Evolutionary conservation across 1,139 yeast species (phyloP), one percentile per base, ranked within the genome.

Genomic region (Candida sp.): DNA sequence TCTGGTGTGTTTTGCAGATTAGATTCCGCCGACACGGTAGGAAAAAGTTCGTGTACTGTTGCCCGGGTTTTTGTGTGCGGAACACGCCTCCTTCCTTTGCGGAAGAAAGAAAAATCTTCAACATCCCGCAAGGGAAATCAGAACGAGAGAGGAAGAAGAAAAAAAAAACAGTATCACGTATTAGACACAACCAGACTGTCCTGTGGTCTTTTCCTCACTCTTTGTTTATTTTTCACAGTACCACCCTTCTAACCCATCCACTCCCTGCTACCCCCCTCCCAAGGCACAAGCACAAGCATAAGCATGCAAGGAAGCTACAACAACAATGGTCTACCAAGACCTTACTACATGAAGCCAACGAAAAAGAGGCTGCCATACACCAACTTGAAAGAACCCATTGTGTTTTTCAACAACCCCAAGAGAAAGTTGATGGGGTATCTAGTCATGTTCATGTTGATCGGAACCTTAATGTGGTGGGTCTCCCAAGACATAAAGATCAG

Each of bases 331-430:
- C 68, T 77, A 53, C 82, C 82, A 31, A 65, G 81, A 54, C 82
- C 82, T 5, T 77, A 77, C 61, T 75, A 77, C 58, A 77, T 77
- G 81, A 77, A 75, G 58, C 81, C 82, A 8, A 54, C 64, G 8
- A 69, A 67, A 44, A 70, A 66, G 58, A 69, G 65, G 52, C 62
- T 62, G 22, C 79, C 78, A 2, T 77, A 77, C 55, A 70, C 72
- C 35, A 56, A 58, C 26, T 50, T 57, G 41, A 68, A 66, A 45
- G 59, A 71, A 53, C 71, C 75, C 11, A 59, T 54, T 30, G 64
- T 65, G 33, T 70, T 66, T 50, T 75, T 77, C 63, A 73, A 67
- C 55, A 63, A 70, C 22, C 70, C 77, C 31, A 64, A 70, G 49
- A 66, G 80, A 49, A 77, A 74, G 58, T 48, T 74, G 43, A 49